Conservation (phyloP, 495 filamentous ascomycete genomes). For the Parathielavia appendiculata region DNA sequence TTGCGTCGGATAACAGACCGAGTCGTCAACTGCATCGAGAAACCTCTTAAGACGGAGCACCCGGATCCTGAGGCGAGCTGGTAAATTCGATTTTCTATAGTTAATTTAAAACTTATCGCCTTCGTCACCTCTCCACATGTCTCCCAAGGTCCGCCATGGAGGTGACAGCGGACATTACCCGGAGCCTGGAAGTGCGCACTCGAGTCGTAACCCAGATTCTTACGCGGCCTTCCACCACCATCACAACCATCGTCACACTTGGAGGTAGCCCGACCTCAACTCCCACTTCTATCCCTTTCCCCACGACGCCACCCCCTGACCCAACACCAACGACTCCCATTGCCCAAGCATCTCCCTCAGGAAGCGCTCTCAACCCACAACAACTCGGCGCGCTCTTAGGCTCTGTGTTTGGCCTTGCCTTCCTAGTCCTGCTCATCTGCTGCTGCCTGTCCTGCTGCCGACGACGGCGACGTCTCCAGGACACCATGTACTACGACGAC, state of each 20-base stretch:
- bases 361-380: constrained; percentile 11
- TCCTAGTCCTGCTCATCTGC: constrained; percentile 16
- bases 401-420: constrained; percentile 16
- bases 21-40: background rate
- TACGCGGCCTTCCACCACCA: constrained; percentile 20
- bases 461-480: background rate
- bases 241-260: constrained; percentile 22
- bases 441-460: constrained; percentile 6
- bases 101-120: no score
- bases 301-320: constrained; percentile 4
- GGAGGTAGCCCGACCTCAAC: constrained; percentile 1
- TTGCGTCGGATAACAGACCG: background rate
- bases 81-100: no score
- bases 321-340: constrained; percentile 1
- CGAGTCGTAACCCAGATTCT: constrained; percentile 22
- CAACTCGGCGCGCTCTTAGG: constrained; percentile 24
- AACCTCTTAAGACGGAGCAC: background rate
- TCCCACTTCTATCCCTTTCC: background rate
- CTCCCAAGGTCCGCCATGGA: background rate
- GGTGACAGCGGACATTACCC: background rate
- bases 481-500: background rate
- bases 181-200: background rate
- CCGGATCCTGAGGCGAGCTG: background rate
- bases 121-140: background rate
- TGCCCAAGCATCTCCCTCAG: background rate